phyloP scores from a whole-genome alignment of 441 rosid genomes.

The Arabidopsis hybrid region DNA sequence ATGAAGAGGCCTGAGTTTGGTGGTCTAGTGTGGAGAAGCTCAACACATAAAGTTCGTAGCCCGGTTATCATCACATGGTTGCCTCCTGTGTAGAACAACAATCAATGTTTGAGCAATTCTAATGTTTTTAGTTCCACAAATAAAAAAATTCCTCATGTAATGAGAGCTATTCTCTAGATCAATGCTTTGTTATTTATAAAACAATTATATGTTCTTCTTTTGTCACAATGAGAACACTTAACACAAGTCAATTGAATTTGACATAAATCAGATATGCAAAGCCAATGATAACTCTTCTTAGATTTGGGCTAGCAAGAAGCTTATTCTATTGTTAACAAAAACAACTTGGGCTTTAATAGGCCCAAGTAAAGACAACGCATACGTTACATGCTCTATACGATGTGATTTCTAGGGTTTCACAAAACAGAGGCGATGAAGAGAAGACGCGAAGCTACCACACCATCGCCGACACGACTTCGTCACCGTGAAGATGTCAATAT shows the following conservation, averaged over 20 bases:
- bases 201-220: neutral
- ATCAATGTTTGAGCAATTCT: slow-evolving; percentile 13
- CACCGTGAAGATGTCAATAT: neutral
- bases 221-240: neutral
- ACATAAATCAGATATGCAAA: neutral
- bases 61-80: slow-evolving; percentile 77
- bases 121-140: slow-evolving; percentile 32
- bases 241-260: neutral
- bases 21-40: slow-evolving; percentile 80
- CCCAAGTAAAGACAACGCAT: neutral
- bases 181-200: neutral
- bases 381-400: neutral
- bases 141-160: slow-evolving; percentile 29
- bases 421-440: slow-evolving; percentile 3
- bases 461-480: neutral
- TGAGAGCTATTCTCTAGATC: slow-evolving; percentile 26
- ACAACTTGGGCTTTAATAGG: neutral
- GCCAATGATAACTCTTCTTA: neutral
- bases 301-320: too few species aligned
- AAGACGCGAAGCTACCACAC: neutral
- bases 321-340: too few species aligned
- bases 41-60: slow-evolving; percentile 81
- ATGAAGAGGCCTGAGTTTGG: slow-evolving; percentile 79
- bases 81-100: slow-evolving; percentile 51
- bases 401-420: neutral